Base-by-base conservation (phyloP, 768 basidiomycete species). In the Rhodocollybia butyracea region DNA sequence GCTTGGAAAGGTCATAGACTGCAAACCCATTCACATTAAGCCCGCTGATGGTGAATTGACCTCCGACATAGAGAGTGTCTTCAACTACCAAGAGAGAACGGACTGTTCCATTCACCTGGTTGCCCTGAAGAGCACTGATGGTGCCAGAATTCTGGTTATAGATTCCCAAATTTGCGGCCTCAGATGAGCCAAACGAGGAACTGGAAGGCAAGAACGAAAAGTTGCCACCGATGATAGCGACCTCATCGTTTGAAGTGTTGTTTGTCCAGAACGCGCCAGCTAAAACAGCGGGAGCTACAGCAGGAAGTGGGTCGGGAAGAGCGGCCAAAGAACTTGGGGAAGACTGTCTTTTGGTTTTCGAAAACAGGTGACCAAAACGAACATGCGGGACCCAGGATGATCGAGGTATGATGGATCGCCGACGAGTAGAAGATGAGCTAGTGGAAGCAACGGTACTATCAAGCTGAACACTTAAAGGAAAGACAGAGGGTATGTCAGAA, bases 201-300 rank as follows among this genome's bases (percentile, higher is more conserved):
- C 73, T 73, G 2, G 70, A 56, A 36, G 72, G 59, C 5, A 75
- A 57, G 64, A 85, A 85, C 1, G 88, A 81, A 67, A 98, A 99
- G 68, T 94, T 94, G 32, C 96, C 96, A 30, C 94, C 96, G 46
- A 98, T 75, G 58, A 98, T 82, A 40, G 84, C 83, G 19, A 92
- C 69, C 54, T 90, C 83, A 42, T 64, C 66, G 4, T 80, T 77
- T 2, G 83, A 83, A 2, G 86, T 80, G 34, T 76, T 76, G 65
- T 98, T 97, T 6, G 83, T 88, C 91, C 92, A 98, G 75, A 94
- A 98, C 2, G 82, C 81, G 30, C 92, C 96, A 0, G 91, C 81
- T 53, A 97, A 76, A 57, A 98, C 83, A 17, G 91, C 85, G 0
- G 94, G 92, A 1, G 92, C 89, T 1, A 80, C 73, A 2, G 84